phyloP scores from a whole-genome alignment of 1,284 basidiomycete species.

The Ceratobasidium sp. region DNA sequence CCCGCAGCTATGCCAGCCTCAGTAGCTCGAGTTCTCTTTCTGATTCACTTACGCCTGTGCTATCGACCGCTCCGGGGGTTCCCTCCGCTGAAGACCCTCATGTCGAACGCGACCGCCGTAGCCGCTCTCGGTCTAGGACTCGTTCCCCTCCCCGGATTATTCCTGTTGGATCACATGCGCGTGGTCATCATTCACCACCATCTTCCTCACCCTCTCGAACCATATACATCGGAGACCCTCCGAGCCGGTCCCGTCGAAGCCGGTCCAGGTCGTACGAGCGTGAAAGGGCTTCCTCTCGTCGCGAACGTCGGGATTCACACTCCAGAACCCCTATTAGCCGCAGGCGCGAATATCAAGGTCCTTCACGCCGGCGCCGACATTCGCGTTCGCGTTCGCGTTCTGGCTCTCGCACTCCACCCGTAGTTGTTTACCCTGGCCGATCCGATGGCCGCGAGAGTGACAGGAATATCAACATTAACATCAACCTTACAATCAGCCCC shows the following conservation, averaged over 20 bases:
- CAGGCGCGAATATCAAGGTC: neutral
- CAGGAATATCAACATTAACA: neutral
- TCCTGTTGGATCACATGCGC: neutral
- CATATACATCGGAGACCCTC: neutral
- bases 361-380: neutral
- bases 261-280: neutral
- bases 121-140: neutral
- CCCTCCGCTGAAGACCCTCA: no score
- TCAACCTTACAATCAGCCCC: constrained; percentile 8
- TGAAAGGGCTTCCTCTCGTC: neutral
- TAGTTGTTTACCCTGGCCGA: neutral
- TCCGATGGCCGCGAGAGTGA: neutral
- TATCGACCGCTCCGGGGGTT: no score
- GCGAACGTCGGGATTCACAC: neutral
- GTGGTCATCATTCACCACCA: neutral
- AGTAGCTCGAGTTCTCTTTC: no score
- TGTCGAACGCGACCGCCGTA: no score
- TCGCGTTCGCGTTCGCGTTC: neutral
- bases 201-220: neutral
- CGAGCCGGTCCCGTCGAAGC: neutral
- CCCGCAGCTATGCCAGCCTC: no score
- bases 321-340: neutral
- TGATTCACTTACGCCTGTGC: no score
- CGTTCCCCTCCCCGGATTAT: neutral
- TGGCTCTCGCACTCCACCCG: neutral